Evolutionary conservation across 2,329 filamentous ascomycete genomes (phyloP).

Genomic region (Chrysosporium keratinophilum): DNA sequence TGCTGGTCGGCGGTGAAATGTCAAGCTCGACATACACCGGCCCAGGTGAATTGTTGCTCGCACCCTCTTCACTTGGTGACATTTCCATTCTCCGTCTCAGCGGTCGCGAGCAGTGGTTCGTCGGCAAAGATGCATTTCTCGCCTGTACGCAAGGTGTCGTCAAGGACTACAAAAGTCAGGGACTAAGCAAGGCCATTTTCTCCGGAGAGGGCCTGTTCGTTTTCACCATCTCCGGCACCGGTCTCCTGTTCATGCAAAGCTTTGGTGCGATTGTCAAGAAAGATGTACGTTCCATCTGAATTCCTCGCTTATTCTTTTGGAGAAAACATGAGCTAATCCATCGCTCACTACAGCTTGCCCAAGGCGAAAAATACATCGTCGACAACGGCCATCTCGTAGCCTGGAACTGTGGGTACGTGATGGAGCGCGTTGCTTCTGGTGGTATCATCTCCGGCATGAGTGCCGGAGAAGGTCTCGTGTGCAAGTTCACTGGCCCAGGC

Average conservation of each 20-base stretch:
- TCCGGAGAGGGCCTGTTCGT: constrained; percentile 86
- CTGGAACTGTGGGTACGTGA: constrained; percentile 90
- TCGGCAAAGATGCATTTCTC: constrained; percentile 78
- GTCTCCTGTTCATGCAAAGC: constrained; percentile 79
- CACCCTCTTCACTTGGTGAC: constrained; percentile 70
- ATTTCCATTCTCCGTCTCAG: constrained; percentile 67
- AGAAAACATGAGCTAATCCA: background rate
- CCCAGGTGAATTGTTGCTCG: constrained; percentile 80
- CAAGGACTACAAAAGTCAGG: constrained; percentile 81
- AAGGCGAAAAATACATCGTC: constrained; percentile 78
- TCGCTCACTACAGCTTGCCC: constrained; percentile 27
- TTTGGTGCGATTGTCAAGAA: constrained; percentile 94
- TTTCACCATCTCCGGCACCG: constrained; percentile 71
- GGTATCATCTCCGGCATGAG: constrained; percentile 82
- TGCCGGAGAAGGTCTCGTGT: constrained; percentile 79
- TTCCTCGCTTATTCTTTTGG: background rate
- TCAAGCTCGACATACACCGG: constrained; percentile 70
- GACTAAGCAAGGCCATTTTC: constrained; percentile 82
- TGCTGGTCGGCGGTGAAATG: constrained; percentile 74
- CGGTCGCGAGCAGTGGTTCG: constrained; percentile 61
- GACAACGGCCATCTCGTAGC: constrained; percentile 90
- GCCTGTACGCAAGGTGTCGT: constrained; percentile 74
- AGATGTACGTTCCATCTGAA: constrained; percentile 51
- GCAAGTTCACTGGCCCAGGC: constrained; percentile 83
- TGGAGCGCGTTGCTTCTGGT: constrained; percentile 76